Evolutionary conservation across 345 rosid species (phyloP).

Genomic region (Toxicodendron radicans): DNA sequence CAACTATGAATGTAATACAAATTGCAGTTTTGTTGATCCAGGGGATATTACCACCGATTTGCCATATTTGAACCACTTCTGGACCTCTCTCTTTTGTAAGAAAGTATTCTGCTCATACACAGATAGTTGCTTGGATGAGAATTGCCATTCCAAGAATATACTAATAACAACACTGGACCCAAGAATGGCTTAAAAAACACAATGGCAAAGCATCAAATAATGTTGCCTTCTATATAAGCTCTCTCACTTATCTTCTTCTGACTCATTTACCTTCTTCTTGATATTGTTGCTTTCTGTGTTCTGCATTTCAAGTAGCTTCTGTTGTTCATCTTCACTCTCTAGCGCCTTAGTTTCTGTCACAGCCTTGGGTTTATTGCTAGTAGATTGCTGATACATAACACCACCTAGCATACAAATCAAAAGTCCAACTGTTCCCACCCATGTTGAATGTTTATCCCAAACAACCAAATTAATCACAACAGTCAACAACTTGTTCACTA

Average conservation of each 20-base stretch:
- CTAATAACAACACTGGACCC: not conserved
- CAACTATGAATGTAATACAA: not conserved
- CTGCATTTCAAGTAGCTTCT: conserved; percentile 74
- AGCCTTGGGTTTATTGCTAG: conserved; percentile 65
- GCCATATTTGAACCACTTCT: not conserved
- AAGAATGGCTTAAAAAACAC: not conserved
- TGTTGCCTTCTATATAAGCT: not conserved
- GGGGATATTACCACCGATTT: not conserved
- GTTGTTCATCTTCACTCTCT: conserved; percentile 65
- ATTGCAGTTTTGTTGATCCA: not conserved
- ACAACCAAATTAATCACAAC: conserved; percentile 79
- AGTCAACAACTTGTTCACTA: conserved; percentile 88
- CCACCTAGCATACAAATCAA: conserved; percentile 94
- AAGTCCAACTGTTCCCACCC: conserved; percentile 79
- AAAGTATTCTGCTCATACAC: not conserved
- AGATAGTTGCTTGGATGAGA: not conserved
- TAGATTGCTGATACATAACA: conserved; percentile 88
- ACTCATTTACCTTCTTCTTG: conserved; percentile 31
- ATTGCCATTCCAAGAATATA: not conserved
- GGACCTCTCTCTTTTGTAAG: not conserved
- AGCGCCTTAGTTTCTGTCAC: conserved; percentile 38
- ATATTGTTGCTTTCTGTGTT: conserved; percentile 29
- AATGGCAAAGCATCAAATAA: not conserved
- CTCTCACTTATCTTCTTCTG: conserved; percentile 29
- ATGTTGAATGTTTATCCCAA: conserved; percentile 94